A percentile compares a stretch with the other conserved stretches of the same genome.
Conservation (phyloP, 257 asterid species). For the Nicotiana tabacum region DNA sequence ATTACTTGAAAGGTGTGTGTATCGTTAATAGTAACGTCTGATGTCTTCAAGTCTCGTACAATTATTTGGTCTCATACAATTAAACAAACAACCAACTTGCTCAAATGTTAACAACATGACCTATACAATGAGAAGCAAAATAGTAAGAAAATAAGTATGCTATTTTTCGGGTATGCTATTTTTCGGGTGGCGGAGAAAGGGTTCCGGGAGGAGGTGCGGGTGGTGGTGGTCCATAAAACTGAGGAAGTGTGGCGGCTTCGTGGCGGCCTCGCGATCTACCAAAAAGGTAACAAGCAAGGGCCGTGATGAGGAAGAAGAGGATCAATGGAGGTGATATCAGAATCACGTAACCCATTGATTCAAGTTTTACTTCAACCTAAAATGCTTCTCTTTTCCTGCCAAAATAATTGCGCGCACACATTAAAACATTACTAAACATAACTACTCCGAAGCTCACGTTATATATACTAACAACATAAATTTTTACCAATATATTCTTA, state of each 20-base stretch:
- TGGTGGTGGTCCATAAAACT: slow-evolving; percentile 39
- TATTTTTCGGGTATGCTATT: slow-evolving; percentile 16
- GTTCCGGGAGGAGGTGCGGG: slow-evolving; percentile 27
- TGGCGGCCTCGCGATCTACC: slow-evolving; percentile 44
- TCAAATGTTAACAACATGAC: not conserved
- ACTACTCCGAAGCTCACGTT: too few species aligned
- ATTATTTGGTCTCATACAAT: too few species aligned
- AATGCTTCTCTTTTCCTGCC: not conserved
- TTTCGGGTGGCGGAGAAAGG: slow-evolving; percentile 3
- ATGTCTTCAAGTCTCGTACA: too few species aligned
- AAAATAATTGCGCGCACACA: not conserved
- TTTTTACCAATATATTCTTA: not conserved
- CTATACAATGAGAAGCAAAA: not conserved
- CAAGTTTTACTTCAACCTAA: not conserved
- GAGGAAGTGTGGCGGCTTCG: slow-evolving; percentile 27
- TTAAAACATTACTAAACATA: not conserved
- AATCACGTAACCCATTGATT: slow-evolving; percentile 44
- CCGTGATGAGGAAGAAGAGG: slow-evolving; percentile 38
- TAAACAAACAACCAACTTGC: not conserved
- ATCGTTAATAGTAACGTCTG: too few species aligned
- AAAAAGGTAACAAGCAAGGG: slow-evolving; percentile 48
- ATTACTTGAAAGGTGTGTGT: too few species aligned
- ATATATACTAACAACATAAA: not conserved
- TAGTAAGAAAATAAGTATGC: not conserved
- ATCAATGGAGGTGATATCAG: slow-evolving; percentile 57